Evolutionary conservation across 305 asterid genomes (phyloP).

Genomic region (Nicotiana rustica): DNA sequence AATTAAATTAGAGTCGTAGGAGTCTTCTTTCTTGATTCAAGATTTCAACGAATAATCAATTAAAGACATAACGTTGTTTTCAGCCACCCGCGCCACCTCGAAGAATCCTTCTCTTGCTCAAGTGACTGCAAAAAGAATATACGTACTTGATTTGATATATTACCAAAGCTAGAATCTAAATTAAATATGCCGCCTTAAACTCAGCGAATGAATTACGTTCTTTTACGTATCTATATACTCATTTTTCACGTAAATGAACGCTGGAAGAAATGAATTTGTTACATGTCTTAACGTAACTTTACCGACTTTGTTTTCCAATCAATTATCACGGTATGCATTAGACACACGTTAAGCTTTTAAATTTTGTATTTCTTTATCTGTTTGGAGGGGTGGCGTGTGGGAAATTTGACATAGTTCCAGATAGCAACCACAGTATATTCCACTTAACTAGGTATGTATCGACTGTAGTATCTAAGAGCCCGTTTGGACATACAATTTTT

Average conservation of each 20-base stretch:
- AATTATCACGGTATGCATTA: no score
- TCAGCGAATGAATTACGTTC: background rate
- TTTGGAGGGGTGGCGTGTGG: background rate
- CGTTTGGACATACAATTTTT: no score
- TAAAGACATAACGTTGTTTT: background rate
- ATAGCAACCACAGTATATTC: background rate
- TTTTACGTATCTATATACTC: background rate
- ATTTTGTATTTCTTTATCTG: background rate
- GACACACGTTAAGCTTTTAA: no score
- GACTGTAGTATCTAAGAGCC: background rate
- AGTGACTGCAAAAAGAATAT: background rate
- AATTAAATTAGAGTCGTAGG: background rate
- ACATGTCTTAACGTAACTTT: background rate
- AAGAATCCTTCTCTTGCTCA: background rate
- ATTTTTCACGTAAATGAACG: background rate
- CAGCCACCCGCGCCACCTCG: background rate
- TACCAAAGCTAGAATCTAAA: background rate
- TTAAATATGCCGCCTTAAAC: background rate
- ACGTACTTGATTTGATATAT: background rate
- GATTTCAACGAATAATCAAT: background rate
- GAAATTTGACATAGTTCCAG: background rate
- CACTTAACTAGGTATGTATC: background rate
- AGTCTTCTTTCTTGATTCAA: background rate
- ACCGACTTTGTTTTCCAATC: no score
- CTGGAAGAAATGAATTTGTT: background rate